phyloP scores from a whole-genome alignment of 179 eudicot species.

The Beta corolliflora region DNA sequence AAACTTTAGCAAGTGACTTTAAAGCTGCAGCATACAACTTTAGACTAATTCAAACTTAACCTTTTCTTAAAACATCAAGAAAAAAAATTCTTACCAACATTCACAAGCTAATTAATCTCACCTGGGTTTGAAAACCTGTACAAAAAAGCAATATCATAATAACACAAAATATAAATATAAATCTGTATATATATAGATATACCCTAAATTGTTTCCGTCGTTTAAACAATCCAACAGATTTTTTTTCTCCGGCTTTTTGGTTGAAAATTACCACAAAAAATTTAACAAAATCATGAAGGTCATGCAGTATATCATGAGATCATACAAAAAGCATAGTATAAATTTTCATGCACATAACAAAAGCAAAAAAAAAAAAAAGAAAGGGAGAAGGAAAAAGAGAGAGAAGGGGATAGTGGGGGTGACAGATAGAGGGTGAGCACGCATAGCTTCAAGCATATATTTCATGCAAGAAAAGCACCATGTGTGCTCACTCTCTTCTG shows the following conservation, averaged over 20 bases:
- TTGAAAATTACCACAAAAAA: neutral
- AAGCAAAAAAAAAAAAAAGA: neutral
- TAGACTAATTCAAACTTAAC: neutral
- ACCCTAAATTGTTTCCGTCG: neutral
- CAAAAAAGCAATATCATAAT: neutral
- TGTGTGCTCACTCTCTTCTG: constrained; percentile 95
- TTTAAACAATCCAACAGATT: no score
- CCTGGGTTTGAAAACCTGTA: neutral
- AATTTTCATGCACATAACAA: neutral
- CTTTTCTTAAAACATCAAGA: neutral
- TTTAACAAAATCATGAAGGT: no score
- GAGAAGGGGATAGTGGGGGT: constrained; percentile 28
- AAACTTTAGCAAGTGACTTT: no score
- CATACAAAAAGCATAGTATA: neutral
- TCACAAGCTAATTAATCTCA: neutral
- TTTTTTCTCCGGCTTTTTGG: no score
- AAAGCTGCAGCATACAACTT: neutral
- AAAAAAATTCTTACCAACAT: neutral
- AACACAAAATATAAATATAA: no score
- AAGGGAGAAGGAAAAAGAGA: neutral
- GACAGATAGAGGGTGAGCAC: constrained; percentile 79
- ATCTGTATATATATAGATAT: no score
- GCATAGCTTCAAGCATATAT: constrained; percentile 61
- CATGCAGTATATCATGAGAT: no score
- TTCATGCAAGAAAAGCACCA: constrained; percentile 61